These are phyloP conservation scores for Elsinoe necatrix DNA, from an alignment of 2,329 filamentous ascomycete species.

Conservation along the genomic window DNA sequence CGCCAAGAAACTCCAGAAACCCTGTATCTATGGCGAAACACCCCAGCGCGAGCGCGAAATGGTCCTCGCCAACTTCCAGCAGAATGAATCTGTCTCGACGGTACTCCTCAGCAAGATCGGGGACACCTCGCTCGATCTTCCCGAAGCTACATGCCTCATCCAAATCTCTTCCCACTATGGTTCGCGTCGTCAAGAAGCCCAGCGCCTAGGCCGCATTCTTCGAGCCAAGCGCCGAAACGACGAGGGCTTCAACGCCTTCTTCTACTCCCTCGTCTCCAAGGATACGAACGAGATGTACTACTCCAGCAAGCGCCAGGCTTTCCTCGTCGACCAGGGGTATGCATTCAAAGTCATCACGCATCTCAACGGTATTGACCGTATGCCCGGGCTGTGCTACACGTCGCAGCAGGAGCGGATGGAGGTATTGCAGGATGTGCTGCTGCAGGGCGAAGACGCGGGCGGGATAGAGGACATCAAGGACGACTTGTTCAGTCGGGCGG, in stretches of 20 bases:
- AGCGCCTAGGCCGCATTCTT: conserved; percentile 84
- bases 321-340: conserved; percentile 95
- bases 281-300: conserved; percentile 98
- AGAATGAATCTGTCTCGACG: conserved; percentile 82
- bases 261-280: conserved; percentile 94
- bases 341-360: conserved; percentile 99
- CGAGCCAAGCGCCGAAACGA: conserved; percentile 93
- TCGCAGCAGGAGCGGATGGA: conserved; percentile 74
- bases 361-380: conserved; percentile 79
- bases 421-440: conserved; percentile 76
- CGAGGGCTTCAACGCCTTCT: conserved; percentile 98
- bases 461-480: conserved; percentile 63
- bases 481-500: conserved; percentile 51
- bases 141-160: conserved; percentile 92
- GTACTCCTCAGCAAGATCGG: conserved; percentile 96
- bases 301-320: conserved; percentile 91
- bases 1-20: conserved; percentile 73
- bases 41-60: conserved; percentile 74
- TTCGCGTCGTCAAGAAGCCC: conserved; percentile 91
- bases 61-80: conserved; percentile 90
- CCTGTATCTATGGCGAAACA: conserved; percentile 86
- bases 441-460: conserved; percentile 70
- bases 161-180: conserved; percentile 98
- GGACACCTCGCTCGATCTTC: conserved; percentile 93
- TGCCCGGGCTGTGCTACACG: conserved; percentile 70